A percentile compares a stretch with the other conserved stretches of the same genome.
Evolutionary conservation across 306 rosid genomes (phyloP).

Genomic region (Alnus rubra): DNA sequence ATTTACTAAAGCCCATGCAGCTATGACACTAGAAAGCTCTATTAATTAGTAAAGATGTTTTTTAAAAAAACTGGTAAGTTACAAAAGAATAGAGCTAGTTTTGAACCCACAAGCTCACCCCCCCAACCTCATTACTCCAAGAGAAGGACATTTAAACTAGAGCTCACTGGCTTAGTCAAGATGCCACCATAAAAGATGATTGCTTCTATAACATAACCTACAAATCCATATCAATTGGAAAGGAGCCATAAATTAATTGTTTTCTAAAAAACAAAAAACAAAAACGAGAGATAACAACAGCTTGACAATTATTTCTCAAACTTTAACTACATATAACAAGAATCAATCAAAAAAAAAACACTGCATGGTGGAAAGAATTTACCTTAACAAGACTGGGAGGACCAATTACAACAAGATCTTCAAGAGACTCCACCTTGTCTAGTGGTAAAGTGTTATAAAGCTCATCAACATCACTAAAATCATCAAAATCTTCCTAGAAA

Average conservation of each 20-base stretch:
- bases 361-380: background rate
- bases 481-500: slow-evolving; percentile 86
- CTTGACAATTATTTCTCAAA: background rate
- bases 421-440: slow-evolving; percentile 93
- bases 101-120: too few species aligned
- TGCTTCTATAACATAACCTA: background rate
- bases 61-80: background rate
- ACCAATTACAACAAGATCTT: slow-evolving; percentile 74
- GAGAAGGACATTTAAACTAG: background rate
- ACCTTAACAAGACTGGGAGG: slow-evolving; percentile 91
- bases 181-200: background rate
- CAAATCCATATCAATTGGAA: background rate
- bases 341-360: slow-evolving; percentile 1
- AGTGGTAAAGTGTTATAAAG: slow-evolving; percentile 78
- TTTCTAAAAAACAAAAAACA: background rate
- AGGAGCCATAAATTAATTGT: background rate
- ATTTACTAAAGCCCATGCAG: background rate
- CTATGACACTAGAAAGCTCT: too few species aligned
- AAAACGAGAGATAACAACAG: background rate
- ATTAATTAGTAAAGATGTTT: too few species aligned
- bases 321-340: background rate
- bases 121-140: background rate
- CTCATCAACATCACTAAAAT: slow-evolving; percentile 85
- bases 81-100: too few species aligned
- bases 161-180: background rate